Conservation (phyloP, 441 rosid species). For the Euphorbia celastroides region DNA sequence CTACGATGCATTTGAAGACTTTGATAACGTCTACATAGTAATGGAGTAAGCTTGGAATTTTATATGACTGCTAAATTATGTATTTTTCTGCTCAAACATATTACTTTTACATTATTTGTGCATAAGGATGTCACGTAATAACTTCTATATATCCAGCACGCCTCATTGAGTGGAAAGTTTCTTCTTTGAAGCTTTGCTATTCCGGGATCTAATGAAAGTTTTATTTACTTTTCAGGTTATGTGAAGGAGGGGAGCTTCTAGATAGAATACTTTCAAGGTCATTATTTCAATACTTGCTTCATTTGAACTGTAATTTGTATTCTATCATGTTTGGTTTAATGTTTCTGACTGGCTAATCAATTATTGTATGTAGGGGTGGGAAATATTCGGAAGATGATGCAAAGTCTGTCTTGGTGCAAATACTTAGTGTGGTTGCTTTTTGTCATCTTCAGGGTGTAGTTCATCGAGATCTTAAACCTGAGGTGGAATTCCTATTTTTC, state of each 20-base stretch:
- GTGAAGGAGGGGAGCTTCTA: slow-evolving; percentile 98
- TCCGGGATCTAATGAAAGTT: slow-evolving; percentile 6
- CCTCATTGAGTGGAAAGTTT: background rate
- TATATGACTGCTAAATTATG: background rate
- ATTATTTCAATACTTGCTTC: slow-evolving; percentile 8
- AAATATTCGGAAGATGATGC: slow-evolving; percentile 95
- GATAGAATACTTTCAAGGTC: slow-evolving; percentile 95
- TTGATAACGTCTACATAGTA: slow-evolving; percentile 75
- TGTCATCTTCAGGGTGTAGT: slow-evolving; percentile 96
- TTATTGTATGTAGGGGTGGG: slow-evolving; percentile 61
- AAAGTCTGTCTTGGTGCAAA: slow-evolving; percentile 75
- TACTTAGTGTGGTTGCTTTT: slow-evolving; percentile 78
- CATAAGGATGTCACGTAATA: background rate
- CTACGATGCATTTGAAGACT: slow-evolving; percentile 87
- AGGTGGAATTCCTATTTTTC: slow-evolving; percentile 41
- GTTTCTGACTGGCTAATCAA: slow-evolving; percentile 25
- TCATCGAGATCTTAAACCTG: slow-evolving; percentile 97
- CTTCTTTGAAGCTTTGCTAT: slow-evolving; percentile 7
- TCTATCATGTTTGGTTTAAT: background rate
- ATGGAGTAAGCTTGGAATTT: slow-evolving; percentile 74
- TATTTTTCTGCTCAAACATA: background rate
- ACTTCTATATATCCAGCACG: background rate
- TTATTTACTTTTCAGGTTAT: slow-evolving; percentile 57
- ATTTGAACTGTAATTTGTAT: slow-evolving; percentile 6
- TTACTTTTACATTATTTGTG: background rate